A percentile compares a stretch with the other conserved stretches of the same genome.
phyloP scores from a whole-genome alignment of 306 rosid species.

The Leucaena leucocephala region DNA sequence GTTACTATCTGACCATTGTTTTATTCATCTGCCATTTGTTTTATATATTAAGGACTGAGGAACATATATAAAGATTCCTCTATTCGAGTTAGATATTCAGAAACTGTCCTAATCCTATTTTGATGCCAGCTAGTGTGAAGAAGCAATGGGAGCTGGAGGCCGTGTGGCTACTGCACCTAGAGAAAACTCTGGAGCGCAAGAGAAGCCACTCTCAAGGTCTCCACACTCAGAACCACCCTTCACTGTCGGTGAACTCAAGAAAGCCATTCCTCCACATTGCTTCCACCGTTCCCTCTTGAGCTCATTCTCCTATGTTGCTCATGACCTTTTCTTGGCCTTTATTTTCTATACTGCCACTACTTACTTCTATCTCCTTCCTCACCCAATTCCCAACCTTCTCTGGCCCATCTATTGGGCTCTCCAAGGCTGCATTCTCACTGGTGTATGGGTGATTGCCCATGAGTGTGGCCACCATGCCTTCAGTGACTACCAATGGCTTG shows the following conservation, averaged over 20 bases:
- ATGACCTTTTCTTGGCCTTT: constrained; percentile 47
- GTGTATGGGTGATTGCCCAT: constrained; percentile 80
- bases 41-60: not conserved
- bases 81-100: constrained; percentile 2
- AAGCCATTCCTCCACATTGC: constrained; percentile 70
- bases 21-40: constrained; percentile 20
- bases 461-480: constrained; percentile 92
- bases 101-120: constrained; percentile 19
- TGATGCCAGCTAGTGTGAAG: not conserved
- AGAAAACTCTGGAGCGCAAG: constrained; percentile 5
- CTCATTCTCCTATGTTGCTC: constrained; percentile 58
- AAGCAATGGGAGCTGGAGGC: constrained; percentile 41
- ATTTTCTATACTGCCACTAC: constrained; percentile 45
- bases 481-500: constrained; percentile 62
- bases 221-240: constrained; percentile 66
- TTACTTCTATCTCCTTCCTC: constrained; percentile 57
- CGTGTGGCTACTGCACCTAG: not conserved
- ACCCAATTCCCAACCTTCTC: constrained; percentile 45
- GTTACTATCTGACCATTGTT: constrained; percentile 13
- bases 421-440: constrained; percentile 69
- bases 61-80: constrained; percentile 18
- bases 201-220: constrained; percentile 41
- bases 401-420: constrained; percentile 73
- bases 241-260: constrained; percentile 67
- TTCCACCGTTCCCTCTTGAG: constrained; percentile 62